Percentiles rank a stretch among this genome's conserved stretches.
Evolutionary conservation across 768 basidiomycete genomes (phyloP).

Genomic region (Mycena galopus): DNA sequence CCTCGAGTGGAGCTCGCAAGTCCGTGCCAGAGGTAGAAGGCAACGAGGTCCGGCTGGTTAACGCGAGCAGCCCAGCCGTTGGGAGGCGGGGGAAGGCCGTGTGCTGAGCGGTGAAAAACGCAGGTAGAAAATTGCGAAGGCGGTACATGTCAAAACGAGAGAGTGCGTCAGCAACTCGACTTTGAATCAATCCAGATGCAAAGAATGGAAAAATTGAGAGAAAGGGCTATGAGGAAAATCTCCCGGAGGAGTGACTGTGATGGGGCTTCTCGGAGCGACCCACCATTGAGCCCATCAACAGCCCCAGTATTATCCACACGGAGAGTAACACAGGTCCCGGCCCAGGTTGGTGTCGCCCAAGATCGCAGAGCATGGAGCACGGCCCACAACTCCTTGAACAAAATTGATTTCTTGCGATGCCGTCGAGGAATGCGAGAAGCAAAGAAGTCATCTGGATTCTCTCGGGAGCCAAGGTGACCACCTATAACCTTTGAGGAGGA

Average conservation of each 20-base stretch:
- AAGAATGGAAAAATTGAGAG: constrained; percentile 9
- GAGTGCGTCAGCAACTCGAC: no score
- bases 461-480: constrained; percentile 19
- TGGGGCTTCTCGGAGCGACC: background rate
- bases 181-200: constrained; percentile 19
- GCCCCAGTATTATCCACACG: no score
- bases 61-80: constrained; percentile 16
- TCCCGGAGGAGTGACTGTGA: constrained; percentile 3
- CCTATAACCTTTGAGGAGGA: constrained; percentile 14
- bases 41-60: constrained; percentile 20
- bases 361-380: no score
- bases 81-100: constrained; percentile 20
- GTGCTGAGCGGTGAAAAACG: constrained; percentile 1
- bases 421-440: constrained; percentile 8
- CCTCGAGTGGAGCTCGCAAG: constrained; percentile 1
- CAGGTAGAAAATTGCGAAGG: background rate
- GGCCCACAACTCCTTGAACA: constrained; percentile 25
- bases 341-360: no score
- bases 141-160: constrained; percentile 26
- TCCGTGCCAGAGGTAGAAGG: constrained; percentile 15
- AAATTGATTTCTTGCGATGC: constrained; percentile 3
- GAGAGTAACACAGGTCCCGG: no score
- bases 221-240: background rate
- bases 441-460: constrained; percentile 14
- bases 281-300: constrained; percentile 3